phyloP scores from a whole-genome alignment of 345 rosid species.

The Salix brachista region DNA sequence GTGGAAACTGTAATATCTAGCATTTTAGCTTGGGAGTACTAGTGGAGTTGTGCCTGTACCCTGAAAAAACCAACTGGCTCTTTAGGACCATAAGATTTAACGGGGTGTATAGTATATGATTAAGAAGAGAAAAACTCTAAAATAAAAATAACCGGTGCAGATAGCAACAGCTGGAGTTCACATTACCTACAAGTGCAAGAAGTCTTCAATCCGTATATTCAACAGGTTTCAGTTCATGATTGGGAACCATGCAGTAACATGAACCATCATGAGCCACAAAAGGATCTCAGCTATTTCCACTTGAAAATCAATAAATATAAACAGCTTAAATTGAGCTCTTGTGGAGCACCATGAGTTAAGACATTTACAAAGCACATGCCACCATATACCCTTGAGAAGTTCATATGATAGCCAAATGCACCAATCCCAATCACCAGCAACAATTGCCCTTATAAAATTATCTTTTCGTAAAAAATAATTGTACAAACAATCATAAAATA shows the following conservation, averaged over 20 bases:
- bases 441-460: constrained; percentile 5
- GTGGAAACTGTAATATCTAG: not conserved
- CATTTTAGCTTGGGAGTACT: not conserved
- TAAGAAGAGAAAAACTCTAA: not conserved
- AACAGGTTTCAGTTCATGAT: not conserved
- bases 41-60: not conserved
- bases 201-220: not conserved
- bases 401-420: not conserved
- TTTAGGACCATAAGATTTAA: not conserved
- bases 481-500: constrained; percentile 21
- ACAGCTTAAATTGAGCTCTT: not conserved
- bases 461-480: not conserved
- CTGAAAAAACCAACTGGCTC: not conserved
- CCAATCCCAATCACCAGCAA: not conserved
- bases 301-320: not conserved
- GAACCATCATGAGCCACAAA: not conserved
- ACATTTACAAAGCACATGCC: not conserved
- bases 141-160: not conserved
- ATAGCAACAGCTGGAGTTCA: not conserved
- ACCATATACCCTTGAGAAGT: not conserved
- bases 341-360: not conserved
- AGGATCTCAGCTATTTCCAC: not conserved
- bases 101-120: not conserved
- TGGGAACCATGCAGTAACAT: not conserved
- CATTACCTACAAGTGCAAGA: constrained; percentile 1